A percentile compares a stretch with the other conserved stretches of the same genome.
Evolutionary conservation across 2,329 filamentous ascomycete species (phyloP).

Genomic region (Aureobasidium musti): DNA sequence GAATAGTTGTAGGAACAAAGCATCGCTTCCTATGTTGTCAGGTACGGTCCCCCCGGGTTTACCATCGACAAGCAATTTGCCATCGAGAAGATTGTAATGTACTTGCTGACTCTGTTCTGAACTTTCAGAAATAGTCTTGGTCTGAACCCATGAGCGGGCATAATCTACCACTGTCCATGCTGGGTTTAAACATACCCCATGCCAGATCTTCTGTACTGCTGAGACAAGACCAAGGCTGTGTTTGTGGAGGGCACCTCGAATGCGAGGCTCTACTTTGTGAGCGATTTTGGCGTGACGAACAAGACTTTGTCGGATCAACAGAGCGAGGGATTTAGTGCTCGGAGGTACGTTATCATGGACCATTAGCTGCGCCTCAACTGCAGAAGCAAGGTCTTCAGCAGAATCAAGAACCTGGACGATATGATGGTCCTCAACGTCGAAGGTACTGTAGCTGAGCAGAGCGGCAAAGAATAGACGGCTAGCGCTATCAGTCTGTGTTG

Average conservation of each 20-base stretch:
- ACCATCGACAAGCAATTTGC: slow-evolving; percentile 54
- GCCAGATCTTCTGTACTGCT: slow-evolving; percentile 5
- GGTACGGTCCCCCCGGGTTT: slow-evolving; percentile 57
- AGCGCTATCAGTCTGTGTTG: not conserved
- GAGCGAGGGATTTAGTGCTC: slow-evolving; percentile 44
- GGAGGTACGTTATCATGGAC: slow-evolving; percentile 53
- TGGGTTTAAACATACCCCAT: not conserved
- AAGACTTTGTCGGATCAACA: slow-evolving; percentile 44
- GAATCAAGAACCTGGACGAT: slow-evolving; percentile 32
- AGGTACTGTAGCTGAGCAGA: slow-evolving; percentile 57
- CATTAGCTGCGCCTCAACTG: slow-evolving; percentile 47
- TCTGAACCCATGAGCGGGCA: not conserved
- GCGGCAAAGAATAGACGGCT: slow-evolving; percentile 51
- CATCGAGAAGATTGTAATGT: slow-evolving; percentile 51
- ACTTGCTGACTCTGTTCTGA: not conserved
- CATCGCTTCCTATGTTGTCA: slow-evolving; percentile 49
- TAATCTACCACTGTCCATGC: not conserved
- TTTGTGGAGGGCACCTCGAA: not conserved
- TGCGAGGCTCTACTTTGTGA: slow-evolving; percentile 33
- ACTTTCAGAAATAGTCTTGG: too few species aligned
- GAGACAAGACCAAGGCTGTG: not conserved
- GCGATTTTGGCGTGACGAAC: slow-evolving; percentile 53
- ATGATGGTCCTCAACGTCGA: slow-evolving; percentile 38
- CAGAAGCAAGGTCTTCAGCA: slow-evolving; percentile 35
- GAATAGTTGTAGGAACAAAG: slow-evolving; percentile 56